Evolutionary conservation across 1,284 basidiomycete genomes (phyloP), one percentile per base, ranked within the genome.

Genomic region (Sporisorium exsertum): DNA sequence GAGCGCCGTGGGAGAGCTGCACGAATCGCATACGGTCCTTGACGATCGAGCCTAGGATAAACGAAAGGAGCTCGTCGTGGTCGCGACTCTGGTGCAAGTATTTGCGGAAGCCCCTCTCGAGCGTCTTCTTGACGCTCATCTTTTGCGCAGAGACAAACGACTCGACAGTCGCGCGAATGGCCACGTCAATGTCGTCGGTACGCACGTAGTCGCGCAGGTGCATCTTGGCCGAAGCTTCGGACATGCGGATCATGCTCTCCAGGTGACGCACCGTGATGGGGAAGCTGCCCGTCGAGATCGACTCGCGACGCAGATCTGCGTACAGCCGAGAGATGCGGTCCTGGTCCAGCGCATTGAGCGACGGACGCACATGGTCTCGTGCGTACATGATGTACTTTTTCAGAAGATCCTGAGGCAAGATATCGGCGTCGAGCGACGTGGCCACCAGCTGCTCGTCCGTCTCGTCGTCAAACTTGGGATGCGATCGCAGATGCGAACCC

Each of bases 361-460:
- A 95, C 2, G 97, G 97, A 65, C 90, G 89, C 70, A 98, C 90
- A 82, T 92, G 93, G 83, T 98, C 96, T 65, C 94, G 91, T 1
- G 96, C 94, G 85, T 98, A 99, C 92, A 98, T 97, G 88, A 99
- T 98, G 87, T 99, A 99, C 86, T 99, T 99, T 67, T 93, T 91
- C n/a, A 99, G 90, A 54, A 95, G 86, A 77, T 99, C 96, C 89
- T 99, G 97, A 0, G 95, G 92, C 80, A 99, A 97, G 74, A 98
- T 90, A 87, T 98, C 95, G 42, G 91, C 72, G 83, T 99, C 97
- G 57, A 98, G 87, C 12, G 90, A 88, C 0, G 95, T 97, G 6
- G 90, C 92, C 16, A 97, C 94, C 46, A 94, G 90, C 87, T 95
- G 93, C 86, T 91, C 90, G 85, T 99, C 96, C 50, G 88, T 89